Base-by-base conservation (phyloP, 1,284 basidiomycete species). In the Anthracocystis walkeri region DNA sequence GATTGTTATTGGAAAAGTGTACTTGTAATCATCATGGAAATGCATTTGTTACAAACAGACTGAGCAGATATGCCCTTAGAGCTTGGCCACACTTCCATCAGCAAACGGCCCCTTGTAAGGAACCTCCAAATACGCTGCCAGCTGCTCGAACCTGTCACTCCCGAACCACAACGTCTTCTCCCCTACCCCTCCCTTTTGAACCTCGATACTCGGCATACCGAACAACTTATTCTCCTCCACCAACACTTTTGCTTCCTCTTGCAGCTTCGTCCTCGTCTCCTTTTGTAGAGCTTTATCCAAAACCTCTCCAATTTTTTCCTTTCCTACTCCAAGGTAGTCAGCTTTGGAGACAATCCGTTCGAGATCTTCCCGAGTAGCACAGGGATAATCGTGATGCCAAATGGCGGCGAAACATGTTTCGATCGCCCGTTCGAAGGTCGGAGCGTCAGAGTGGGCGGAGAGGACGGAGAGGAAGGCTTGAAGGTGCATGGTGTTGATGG, bases 31-130 rank as follows among this genome's bases (percentile, higher is more conserved):
- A 48, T 25, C 11, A 16, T 38, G 35, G 16, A n/a, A 48, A n/a
- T 12, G 54, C 31, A 46, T 41, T 46, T 41, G 16, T 40, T 38
- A 27, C 12, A 40, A 10, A 42, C 29, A 21, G 5, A 23, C 6
- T 7, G 38, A 42, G 35, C 35, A 33, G 33, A 33, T 12, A 12
- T 33, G 14, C 14, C 21, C 8, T 49, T 58, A 78, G 29, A 78
- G 62, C 53, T 75, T 75, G 2, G 77, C 58, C 8, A 70, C 49
- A 8, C 44, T 52, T 7, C 66, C 66, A 55, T 80, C 66, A 6
- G 74, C 75, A 60, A 78, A 76, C 7, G 78, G 78, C 0, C 79
- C 79, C 20, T 75, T 70, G 66, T 80, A 81, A 11, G 71, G 68
- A 18, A 56, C 35, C 6, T 60, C 62, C 12, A 81, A 46, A 55